These are phyloP conservation scores for Chalara sp. DNA, from an alignment of 2,329 filamentous ascomycete species.

Conservation along the genomic window DNA sequence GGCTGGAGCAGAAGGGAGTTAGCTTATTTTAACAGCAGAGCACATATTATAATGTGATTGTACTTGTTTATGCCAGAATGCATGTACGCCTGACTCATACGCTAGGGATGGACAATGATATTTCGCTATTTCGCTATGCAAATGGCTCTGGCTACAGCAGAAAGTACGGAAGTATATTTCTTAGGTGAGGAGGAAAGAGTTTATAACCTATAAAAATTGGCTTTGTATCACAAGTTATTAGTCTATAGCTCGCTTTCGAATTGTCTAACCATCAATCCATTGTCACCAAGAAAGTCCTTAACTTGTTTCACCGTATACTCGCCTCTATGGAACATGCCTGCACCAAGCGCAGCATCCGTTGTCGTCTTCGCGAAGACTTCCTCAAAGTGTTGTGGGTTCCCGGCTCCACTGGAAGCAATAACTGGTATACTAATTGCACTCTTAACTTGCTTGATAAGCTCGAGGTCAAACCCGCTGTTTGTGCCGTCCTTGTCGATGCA, in stretches of 20 bases:
- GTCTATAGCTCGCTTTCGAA: conserved; percentile 47
- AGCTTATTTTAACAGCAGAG: too few species aligned
- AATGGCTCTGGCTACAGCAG: not conserved
- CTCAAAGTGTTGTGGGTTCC: conserved; percentile 78
- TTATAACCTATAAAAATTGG: too few species aligned
- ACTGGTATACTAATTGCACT: conserved; percentile 82
- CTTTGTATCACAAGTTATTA: not conserved
- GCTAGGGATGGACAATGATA: not conserved
- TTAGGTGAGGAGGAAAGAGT: not conserved
- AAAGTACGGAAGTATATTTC: not conserved
- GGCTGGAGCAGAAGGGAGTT: too few species aligned
- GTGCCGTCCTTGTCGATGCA: conserved; percentile 97
- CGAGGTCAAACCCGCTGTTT: conserved; percentile 89
- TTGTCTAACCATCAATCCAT: conserved; percentile 71
- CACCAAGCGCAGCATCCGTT: conserved; percentile 88
- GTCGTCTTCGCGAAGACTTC: conserved; percentile 82
- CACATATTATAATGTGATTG: not conserved
- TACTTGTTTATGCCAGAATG: not conserved
- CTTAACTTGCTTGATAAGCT: conserved; percentile 87
- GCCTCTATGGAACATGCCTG: conserved; percentile 94
- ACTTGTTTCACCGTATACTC: conserved; percentile 95
- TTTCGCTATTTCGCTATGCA: not conserved
- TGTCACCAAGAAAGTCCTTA: conserved; percentile 69
- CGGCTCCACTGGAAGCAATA: conserved; percentile 89
- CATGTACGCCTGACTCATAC: not conserved